Evolutionary conservation across 192 early-diverging fungal species (phyloP), one percentile per base, ranked within the genome.

Genomic region (Coemansia sp.): DNA sequence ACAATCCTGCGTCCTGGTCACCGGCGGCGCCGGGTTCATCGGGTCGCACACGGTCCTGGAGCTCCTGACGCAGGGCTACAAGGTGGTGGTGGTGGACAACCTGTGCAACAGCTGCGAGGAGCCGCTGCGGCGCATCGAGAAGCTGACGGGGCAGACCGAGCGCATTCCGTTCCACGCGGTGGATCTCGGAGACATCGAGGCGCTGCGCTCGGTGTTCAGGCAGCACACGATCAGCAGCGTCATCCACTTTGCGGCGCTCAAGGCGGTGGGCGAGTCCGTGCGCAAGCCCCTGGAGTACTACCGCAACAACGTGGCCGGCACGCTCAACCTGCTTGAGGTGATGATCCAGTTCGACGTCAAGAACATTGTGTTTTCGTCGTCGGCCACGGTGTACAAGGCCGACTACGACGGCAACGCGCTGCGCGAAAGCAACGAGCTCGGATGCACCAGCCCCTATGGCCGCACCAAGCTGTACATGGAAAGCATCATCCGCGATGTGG

Each of bases 391-490:
- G 16, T 98, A 94, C 82, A 92, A 92, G 34, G 72, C 77, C 33
- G 70, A 73, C 63, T 71, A 66, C 48, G 89, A 92, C 43, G 74
- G 74, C 66, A 31, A 39, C 25, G 51, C 79, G n/a, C 64, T 81
- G 56, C 63, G 74, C 51, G 86, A 87, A 15, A 89, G 89, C 53
- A 71, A 70, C 23, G 85, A 87, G 23, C 75, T 85, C 8, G 92
- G 94, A 4, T 89, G 94, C 30, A 88, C 84, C 65, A 96, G 94
- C 77, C 92, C 95, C 20, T 98, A 98, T 66, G 96, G 96, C 30
- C 87, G 93, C 56, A 96, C 96, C n/a, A 98, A 98, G 63, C 82
- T 96, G n/a, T 93, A 87, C 72, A 89, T 92, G 58, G 96, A 98
- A 71, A 86, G 85, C 72, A 87, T 94, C 30, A 83, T 98, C 61